Evolutionary conservation across 2,329 filamentous ascomycete genomes (phyloP), one percentile per base, ranked within the genome.

Genomic region (Claviceps citrina): DNA sequence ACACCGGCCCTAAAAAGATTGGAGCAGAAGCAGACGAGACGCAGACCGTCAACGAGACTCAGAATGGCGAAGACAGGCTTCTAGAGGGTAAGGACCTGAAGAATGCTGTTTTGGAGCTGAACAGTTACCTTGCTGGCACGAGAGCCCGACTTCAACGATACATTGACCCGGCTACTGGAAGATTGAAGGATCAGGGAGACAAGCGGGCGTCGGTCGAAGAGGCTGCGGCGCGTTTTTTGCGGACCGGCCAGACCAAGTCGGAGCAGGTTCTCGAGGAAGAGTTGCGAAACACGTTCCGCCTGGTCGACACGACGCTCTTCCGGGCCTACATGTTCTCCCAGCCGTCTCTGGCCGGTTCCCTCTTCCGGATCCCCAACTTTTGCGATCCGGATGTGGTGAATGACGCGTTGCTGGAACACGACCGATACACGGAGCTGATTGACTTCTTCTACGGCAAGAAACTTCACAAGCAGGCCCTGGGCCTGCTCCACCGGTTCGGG

Each of bases 401-500:
- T 55, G 84, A 94, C 58, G 86, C 86, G 51, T 66, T 98, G 4
- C 77, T 94, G 44, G 84, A 94, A 56, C 84, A 80, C 31, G 83
- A 83, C 43, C 77, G 87, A 25, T 95, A 93, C 59, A 89, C 81
- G 38, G 89, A 96, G 61, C 67, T 98, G 2, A 86, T 98, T n/a
- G 89, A 96, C 57, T 98, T 98, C 55, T 78, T 96, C 49, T 85
- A 93, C 52, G 91, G 91, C 46, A 98, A 98, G 64, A 87, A 81
- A 57, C 70, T 96, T 31, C 91, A 98, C 59, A 76, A 80, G 15
- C 79, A 93, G 53, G 89, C 91, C 0, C 64, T 98, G 15, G 81
- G 85, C 47, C 64, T 95, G 24, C 69, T 98, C 1, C 73, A 76
- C 49, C 81, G 79, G 46, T 95, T 95, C 49, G 89, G 89, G 15